Conservation (phyloP, 352 stramenopile species). For the Phytophthora megakarya region DNA sequence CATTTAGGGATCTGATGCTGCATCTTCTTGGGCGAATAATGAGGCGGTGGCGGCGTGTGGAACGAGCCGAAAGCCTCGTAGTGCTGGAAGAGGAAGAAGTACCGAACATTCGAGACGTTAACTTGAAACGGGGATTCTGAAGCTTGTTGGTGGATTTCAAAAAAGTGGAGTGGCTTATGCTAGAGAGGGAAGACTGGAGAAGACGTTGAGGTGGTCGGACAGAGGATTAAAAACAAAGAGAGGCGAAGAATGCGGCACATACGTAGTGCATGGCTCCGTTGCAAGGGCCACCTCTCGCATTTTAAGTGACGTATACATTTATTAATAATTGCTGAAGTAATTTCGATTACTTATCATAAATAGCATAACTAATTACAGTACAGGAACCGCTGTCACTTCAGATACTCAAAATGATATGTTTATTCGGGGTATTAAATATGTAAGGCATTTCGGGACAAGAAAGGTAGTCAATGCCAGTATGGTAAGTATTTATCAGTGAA, state of each 20-base stretch:
- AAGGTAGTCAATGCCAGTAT: no score
- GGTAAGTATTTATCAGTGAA: no score
- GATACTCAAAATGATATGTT: no score
- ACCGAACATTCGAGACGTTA: constrained; percentile 3
- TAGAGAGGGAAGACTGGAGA: neutral
- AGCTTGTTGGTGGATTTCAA: constrained; percentile 11
- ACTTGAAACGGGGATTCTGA: constrained; percentile 11
- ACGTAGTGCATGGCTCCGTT: no score
- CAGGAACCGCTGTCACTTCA: no score
- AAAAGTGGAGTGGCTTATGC: neutral
- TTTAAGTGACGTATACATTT: no score
- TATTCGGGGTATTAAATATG: no score
- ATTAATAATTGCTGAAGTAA: no score
- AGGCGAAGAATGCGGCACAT: neutral
- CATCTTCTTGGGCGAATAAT: constrained; percentile 48
- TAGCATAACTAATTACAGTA: no score
- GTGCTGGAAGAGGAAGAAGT: constrained; percentile 6
- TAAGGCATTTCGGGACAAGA: no score
- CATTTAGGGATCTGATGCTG: constrained; percentile 7
- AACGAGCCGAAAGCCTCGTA: constrained; percentile 84
- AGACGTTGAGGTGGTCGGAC: neutral
- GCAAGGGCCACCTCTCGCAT: no score
- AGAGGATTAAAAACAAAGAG: neutral
- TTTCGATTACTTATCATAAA: no score
- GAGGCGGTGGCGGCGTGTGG: constrained; percentile 60